Base-by-base conservation (phyloP, 73 alveolate genomes). In the Uronychia setigera region DNA sequence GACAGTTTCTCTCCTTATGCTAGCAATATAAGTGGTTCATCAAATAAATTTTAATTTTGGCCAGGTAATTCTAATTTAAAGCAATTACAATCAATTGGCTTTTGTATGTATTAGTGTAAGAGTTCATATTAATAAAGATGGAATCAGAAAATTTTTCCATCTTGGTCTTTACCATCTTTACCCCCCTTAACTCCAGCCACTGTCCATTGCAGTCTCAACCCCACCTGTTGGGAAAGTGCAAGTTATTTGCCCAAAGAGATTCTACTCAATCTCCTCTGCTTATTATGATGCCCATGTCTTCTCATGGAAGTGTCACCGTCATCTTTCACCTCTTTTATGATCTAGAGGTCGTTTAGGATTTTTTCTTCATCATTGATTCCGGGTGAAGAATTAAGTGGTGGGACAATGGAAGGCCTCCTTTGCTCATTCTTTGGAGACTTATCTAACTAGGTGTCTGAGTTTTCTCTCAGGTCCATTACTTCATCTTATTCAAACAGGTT, bases 121-220 rank as follows among this genome's bases (percentile, higher is more conserved):
- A n/a, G n/a, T n/a, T n/a, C n/a, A n/a, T n/a, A n/a, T n/a, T n/a
- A n/a, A n/a, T n/a, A n/a, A n/a, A n/a, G n/a, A n/a, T n/a, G n/a
- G n/a, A n/a, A n/a, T n/a, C n/a, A n/a, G n/a, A n/a, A n/a, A n/a
- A n/a, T n/a, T n/a, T n/a, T n/a, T n/a, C n/a, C n/a, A n/a, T n/a
- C n/a, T n/a, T n/a, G n/a, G n/a, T n/a, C n/a, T n/a, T n/a, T n/a
- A n/a, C n/a, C n/a, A 46, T 19, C 67, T 19, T 46, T 46, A 19
- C 67, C 67, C 19, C 67, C 67, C 67, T 46, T 46, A 46, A 11
- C 67, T 46, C 67, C 67, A 46, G n/a, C 89, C 31, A 87, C 93
- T 27, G 86, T 87, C 93, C 93, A 87, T 57, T 87, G 87, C 26
- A 87, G 83, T 74, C 67, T 81, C 1, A 87, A 74, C 0, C 93